Base-by-base conservation (phyloP, 2,329 filamentous ascomycete genomes). In the Xylaria sp. region DNA sequence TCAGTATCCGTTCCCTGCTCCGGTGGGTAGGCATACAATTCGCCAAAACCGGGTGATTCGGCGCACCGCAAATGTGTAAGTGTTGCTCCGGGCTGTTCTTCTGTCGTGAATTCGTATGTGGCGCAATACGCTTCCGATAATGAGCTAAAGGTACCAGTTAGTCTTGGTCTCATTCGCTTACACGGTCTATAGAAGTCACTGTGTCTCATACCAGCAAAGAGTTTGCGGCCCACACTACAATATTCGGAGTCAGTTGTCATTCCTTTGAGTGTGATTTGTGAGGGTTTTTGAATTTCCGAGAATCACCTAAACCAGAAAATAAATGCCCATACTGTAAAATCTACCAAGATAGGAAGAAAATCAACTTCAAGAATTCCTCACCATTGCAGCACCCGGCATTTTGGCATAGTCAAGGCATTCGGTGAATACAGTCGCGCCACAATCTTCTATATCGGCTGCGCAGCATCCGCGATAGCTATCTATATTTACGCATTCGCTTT, bases 381-480 rank as follows among this genome's bases (percentile, higher is more conserved):
- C 48, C 23, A 71, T 62, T 3, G 34, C 70, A 18, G 67, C 45
- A 50, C 71, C 55, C 4, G 63, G 60, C 23, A 71, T 68, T 1
- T 69, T 41, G 1, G 53, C 60, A 59, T 76, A 74, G 45, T 76
- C 68, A 32, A 76, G 56, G 43, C 77, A 78, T 2, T 59, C 60
- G 8, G 76, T 78, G 53, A 75, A 73, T 13, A 78, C 75, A 12
- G 72, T 75, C 5, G 74, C 67, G 56, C 53, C 60, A 60, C 76
- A 78, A 61, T 75, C 73, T 1, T 50, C 60, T 2, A 55, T 68
- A 2, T 60, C 71, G 1, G 72, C 68, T 18, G 68, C 48, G 55
- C 76, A 78, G 50, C 77, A 78, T 25, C 76, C 76, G 25, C 76
- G 72, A 58, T 75, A 72, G 30, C 60, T 66, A 56, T 70, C 76